These are phyloP conservation scores for Circinella umbellata DNA, from an alignment of 371 early-diverging fungal genomes.

Conservation along the genomic window DNA sequence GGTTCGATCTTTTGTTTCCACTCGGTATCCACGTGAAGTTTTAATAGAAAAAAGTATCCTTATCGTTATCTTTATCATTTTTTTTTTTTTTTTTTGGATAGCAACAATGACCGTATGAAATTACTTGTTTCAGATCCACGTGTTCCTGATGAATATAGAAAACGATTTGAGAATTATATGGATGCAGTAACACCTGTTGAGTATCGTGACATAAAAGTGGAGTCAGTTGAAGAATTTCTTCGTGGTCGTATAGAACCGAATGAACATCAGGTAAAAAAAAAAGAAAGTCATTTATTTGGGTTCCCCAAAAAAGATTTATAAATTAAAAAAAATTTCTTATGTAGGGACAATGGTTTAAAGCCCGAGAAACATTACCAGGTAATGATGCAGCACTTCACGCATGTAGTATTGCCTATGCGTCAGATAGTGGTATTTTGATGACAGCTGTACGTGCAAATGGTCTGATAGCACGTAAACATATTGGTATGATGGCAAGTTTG, in stretches of 20 bases:
- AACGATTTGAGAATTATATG: slow-evolving; percentile 9
- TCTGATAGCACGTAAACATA: slow-evolving; percentile 41
- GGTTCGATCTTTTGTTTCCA: no score
- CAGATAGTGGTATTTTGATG: slow-evolving; percentile 66
- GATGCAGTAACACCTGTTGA: slow-evolving; percentile 32
- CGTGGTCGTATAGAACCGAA: slow-evolving; percentile 7
- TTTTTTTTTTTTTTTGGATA: neutral
- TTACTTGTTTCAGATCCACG: neutral
- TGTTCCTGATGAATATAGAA: slow-evolving; percentile 6
- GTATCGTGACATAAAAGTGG: slow-evolving; percentile 31
- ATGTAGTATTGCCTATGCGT: slow-evolving; percentile 55
- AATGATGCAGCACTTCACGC: slow-evolving; percentile 70
- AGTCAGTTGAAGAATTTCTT: slow-evolving; percentile 16
- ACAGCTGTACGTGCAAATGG: slow-evolving; percentile 67
- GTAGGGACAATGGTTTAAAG: slow-evolving; percentile 73
- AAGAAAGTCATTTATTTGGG: no score
- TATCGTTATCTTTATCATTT: neutral
- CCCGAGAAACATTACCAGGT: slow-evolving; percentile 64
- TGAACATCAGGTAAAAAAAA: slow-evolving; percentile 7
- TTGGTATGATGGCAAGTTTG: slow-evolving; percentile 80
- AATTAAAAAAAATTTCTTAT: neutral
- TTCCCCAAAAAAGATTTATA: no score
- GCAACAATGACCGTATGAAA: slow-evolving; percentile 9
- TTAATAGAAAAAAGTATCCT: no score
- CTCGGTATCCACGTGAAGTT: neutral